Percentiles rank a stretch among this genome's conserved stretches.
Evolutionary conservation across 106 monocot genomes (phyloP).

Genomic region (Dendrobium chrysotoxum): DNA sequence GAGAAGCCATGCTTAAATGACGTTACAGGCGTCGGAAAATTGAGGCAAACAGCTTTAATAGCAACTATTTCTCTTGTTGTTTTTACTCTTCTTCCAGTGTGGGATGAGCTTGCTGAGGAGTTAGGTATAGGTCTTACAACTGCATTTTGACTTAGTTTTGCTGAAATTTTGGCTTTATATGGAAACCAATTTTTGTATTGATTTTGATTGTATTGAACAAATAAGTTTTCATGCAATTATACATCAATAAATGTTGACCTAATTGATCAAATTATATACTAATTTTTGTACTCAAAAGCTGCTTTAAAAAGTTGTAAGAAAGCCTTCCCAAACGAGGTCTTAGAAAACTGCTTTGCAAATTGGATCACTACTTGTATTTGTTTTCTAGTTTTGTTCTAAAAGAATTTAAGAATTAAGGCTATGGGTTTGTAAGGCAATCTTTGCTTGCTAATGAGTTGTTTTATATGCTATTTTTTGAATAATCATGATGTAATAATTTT

Average conservation of each 20-base stretch:
- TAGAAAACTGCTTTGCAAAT: too few species aligned
- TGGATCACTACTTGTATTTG: too few species aligned
- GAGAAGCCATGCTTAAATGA: constrained; percentile 97
- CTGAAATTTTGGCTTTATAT: not conserved
- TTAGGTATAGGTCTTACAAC: constrained; percentile 73
- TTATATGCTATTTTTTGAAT: too few species aligned
- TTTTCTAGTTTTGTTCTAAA: too few species aligned
- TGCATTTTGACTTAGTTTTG: constrained; percentile 48
- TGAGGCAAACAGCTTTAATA: constrained; percentile 53
- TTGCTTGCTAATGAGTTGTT: too few species aligned
- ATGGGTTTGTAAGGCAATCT: too few species aligned
- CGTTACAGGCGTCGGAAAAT: constrained; percentile 76
- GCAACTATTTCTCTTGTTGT: constrained; percentile 54
- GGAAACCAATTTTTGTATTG: not conserved
- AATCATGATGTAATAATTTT: too few species aligned
- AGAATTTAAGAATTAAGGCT: too few species aligned
- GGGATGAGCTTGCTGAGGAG: constrained; percentile 97
- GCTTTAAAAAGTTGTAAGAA: too few species aligned
- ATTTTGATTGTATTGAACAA: not conserved
- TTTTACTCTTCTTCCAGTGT: constrained; percentile 75
- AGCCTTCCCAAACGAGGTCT: too few species aligned
- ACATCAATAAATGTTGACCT: not conserved
- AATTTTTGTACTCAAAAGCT: too few species aligned
- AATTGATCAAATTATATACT: not conserved
- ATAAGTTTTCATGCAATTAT: not conserved